Evolutionary conservation across 2,329 filamentous ascomycete genomes (phyloP), one percentile per base, ranked within the genome.

Genomic region (Chalaropsis thielavioides): DNA sequence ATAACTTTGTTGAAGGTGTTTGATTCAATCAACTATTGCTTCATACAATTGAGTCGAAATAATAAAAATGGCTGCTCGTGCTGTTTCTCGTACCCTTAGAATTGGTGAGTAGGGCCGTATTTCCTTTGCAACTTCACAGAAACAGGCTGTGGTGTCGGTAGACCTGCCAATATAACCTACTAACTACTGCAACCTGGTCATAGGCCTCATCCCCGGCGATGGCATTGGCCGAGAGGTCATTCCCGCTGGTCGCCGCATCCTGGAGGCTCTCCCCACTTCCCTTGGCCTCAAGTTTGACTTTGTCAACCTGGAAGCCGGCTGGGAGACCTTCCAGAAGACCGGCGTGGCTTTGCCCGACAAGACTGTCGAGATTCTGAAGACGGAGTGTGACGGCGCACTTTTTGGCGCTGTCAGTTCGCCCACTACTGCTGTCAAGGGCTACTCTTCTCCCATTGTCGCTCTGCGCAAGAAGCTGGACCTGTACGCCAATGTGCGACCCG

Each of bases 181-280:
- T 62, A 38, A 58, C 62, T 8, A 27, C 6, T 11, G 35, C 22
- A 31, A 17, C 15, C 19, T 24, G 11, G 8, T 19, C 13, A 58
- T 70, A 95, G 92, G 92, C 75, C 89, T 97, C 72, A 97, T 99
- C 74, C 89, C 94, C 72, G 94, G 94, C 73, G 94, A 99, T 78
- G 94, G 94, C 77, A 99, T 99, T 78, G 94, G 94, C 77, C 90
- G 90, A 74, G 94, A 99, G 79, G 94, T 99, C 75, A 97, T 99
- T 76, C 94, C 94, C 69, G 89, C 94, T 64, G 94, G 92, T 62
- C 89, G 90, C 72, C 87, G 89, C 69, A 81, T 97, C 71, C 89
- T 99, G 73, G 92, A 99, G 80, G 88, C 94, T 62, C 87, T 99
- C 1, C 92, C 92, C 41, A 77, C 87, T n/a, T 94, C 89, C n/a